Percentiles rank a stretch among this genome's conserved stretches.
Evolutionary conservation across 345 rosid species (phyloP).

Genomic region (Excoecaria cochinchinensis): DNA sequence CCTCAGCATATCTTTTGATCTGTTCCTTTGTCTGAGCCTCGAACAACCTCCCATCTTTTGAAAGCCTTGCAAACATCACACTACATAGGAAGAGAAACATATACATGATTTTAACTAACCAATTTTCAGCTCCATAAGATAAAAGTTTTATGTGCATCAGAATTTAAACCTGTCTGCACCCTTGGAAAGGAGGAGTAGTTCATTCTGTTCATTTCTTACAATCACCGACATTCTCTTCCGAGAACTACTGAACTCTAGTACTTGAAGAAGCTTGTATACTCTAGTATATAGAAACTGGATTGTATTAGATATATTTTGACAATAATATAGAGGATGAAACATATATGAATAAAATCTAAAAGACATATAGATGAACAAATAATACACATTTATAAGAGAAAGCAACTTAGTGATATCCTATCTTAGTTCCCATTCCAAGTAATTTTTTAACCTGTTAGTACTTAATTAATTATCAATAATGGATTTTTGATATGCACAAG

Average conservation of each 20-base stretch:
- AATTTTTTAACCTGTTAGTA: background rate
- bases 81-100: conserved; percentile 36
- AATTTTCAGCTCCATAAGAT: conserved; percentile 18
- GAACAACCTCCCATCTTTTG: conserved; percentile 40
- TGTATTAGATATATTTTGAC: conserved; percentile 1
- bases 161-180: conserved; percentile 85
- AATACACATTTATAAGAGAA: background rate
- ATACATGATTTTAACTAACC: conserved; percentile 13
- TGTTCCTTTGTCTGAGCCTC: conserved; percentile 62
- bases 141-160: conserved; percentile 1
- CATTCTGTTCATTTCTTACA: conserved; percentile 55
- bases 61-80: conserved; percentile 75
- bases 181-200: conserved; percentile 67
- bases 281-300: conserved; percentile 38
- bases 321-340: background rate
- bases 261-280: conserved; percentile 72
- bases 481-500: background rate
- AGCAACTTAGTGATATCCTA: background rate
- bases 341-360: too few relatives aligned
- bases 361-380: background rate
- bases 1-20: conserved; percentile 57
- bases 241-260: conserved; percentile 77
- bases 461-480: background rate
- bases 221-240: conserved; percentile 94
- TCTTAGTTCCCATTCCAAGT: background rate